Conservation (phyloP, 192 early-diverging fungal genomes). For the Dimargaris cristalligena region DNA sequence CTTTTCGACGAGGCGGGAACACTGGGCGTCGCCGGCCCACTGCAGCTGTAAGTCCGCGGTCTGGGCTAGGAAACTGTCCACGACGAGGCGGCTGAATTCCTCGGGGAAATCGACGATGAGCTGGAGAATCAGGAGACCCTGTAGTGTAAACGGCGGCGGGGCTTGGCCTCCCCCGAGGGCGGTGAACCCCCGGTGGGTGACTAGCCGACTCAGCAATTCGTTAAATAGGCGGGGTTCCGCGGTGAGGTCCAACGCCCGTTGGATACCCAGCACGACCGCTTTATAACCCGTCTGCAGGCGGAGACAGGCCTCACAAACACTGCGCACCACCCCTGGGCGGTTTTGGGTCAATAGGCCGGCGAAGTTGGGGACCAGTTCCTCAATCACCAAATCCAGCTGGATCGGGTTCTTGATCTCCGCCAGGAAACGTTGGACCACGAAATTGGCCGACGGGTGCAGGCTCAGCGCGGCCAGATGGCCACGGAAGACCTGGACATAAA, state of each 20-base stretch:
- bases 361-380: conserved; percentile 37
- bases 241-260: conserved; percentile 33
- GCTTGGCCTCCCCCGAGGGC: conserved; percentile 15
- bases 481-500: conserved; percentile 50
- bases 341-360: conserved; percentile 42
- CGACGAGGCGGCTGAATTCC: conserved; percentile 36
- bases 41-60: conserved; percentile 24
- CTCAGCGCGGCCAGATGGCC: conserved; percentile 40
- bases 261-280: conserved; percentile 35
- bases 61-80: conserved; percentile 44
- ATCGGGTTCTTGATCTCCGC: conserved; percentile 34
- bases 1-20: conserved; percentile 57
- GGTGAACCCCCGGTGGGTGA: conserved; percentile 29
- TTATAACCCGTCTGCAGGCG: conserved; percentile 38
- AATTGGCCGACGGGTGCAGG: conserved; percentile 56
- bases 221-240: conserved; percentile 32
- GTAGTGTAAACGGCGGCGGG: conserved; percentile 33
- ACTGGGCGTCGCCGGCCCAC: conserved; percentile 46
- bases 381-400: conserved; percentile 47
- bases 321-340: conserved; percentile 55
- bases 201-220: conserved; percentile 41
- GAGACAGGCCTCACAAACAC: conserved; percentile 43
- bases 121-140: conserved; percentile 54
- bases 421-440: conserved; percentile 68
- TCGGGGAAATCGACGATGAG: conserved; percentile 39